Base-by-base conservation (phyloP, 2,329 filamentous ascomycete species). In the Phialophora tarda region DNA sequence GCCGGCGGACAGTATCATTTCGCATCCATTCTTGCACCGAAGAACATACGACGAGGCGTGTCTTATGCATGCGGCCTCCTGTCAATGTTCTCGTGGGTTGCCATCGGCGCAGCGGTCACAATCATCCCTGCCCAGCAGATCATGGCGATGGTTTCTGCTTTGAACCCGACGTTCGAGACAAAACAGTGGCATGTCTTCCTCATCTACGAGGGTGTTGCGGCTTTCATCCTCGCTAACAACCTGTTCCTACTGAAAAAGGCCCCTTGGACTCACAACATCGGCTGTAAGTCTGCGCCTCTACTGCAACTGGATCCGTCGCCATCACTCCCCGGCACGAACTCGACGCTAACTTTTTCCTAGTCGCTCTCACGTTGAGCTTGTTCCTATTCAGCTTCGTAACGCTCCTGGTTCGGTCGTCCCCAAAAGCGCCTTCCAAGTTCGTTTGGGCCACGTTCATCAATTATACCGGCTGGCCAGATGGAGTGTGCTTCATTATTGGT, bases 371-470 rank as follows among this genome's bases (percentile, higher is more conserved):
- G 14, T 47, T 77, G 11, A 21, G 41, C 17, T 60, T 73, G 21
- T 76, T 78, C 50, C 66, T 77, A 17, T 73, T 73, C 7, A 72
- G 75, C 17, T 74, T 73, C 8, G 70, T 78, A 4, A 72, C 74
- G 0, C 75, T 76, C 55, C 61, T 78, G 8, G 72, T 71, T 8
- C 69, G 70, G 69, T 47, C 68, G 23, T 48, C 51, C 17, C 66
- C 59, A 24, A 66, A 67, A 59, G 61, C 59, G 28, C 41, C 69
- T 5, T 44, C 38, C 5, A 23, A 55, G n/a, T 68, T 68, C 38
- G 71, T 72, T 24, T 72, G 69, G 59, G 60, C 59, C 28, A 65
- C 64, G 6, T 72, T 66, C 34, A 59, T 65, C 61, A 71, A 71
- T 56, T 59, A 68, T 44, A 68, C 68, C 12, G 71, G 71, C 34